Conservation (phyloP, 1,139 yeast genomes). For the Arxiozyma slooffiae region DNA sequence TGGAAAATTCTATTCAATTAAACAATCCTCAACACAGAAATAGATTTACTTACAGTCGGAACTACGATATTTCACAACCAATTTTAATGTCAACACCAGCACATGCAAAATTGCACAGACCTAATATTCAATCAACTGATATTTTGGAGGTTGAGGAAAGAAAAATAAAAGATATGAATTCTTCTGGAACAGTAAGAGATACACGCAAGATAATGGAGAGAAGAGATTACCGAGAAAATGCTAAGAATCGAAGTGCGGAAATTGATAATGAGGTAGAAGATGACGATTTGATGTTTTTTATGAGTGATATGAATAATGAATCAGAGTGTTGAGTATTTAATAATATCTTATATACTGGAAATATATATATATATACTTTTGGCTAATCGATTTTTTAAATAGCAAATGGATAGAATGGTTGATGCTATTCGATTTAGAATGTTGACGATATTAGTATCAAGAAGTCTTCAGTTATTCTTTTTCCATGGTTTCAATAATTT, state of each 20-base stretch:
- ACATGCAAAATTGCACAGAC: constrained; percentile 32
- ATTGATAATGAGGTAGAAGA: constrained; percentile 46
- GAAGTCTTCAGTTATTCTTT: no score
- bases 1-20: constrained; percentile 3
- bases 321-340: not conserved
- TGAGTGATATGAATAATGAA: constrained; percentile 71
- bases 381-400: no score
- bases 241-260: not conserved
- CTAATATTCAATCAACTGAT: constrained; percentile 28
- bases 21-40: constrained; percentile 21
- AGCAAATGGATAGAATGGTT: not conserved
- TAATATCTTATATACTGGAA: not conserved
- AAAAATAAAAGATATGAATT: constrained; percentile 4
- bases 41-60: constrained; percentile 23
- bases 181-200: not conserved
- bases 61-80: constrained; percentile 31
- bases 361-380: not conserved
- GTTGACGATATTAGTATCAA: not conserved
- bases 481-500: no score
- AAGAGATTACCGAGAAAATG: not conserved
- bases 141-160: constrained; percentile 10
- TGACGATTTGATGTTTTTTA: constrained; percentile 73
- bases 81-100: constrained; percentile 33
- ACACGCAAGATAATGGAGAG: constrained; percentile 5
- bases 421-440: not conserved